Evolutionary conservation across 2,329 filamentous ascomycete genomes (phyloP).

Genomic region (Colletotrichum phormii): DNA sequence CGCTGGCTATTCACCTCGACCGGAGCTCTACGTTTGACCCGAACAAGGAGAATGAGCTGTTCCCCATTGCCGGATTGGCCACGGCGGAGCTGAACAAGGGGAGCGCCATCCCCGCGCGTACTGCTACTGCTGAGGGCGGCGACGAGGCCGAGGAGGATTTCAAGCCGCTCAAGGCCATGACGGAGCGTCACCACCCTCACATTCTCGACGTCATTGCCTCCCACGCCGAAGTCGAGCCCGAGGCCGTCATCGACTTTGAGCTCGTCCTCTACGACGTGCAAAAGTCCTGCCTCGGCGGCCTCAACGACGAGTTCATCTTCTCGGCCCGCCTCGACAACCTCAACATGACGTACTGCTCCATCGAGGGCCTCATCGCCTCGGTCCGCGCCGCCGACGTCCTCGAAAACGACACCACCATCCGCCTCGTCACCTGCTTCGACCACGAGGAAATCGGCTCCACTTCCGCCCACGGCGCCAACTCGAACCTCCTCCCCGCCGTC

Average conservation of each 20-base stretch:
- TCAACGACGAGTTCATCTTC: conserved; percentile 95
- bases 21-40: conserved; percentile 88
- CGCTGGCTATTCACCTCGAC: conserved; percentile 93
- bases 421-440: conserved; percentile 94
- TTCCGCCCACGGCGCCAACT: conserved; percentile 93
- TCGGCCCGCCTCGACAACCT: conserved; percentile 96
- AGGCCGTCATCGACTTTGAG: conserved; percentile 91
- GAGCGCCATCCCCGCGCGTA: conserved; percentile 47
- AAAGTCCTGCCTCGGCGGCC: conserved; percentile 86
- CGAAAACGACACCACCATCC: conserved; percentile 82
- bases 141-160: conserved; percentile 67
- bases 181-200: conserved; percentile 88
- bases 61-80: conserved; percentile 90
- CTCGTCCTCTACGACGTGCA: conserved; percentile 98
- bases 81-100: conserved; percentile 88
- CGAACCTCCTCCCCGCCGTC: conserved; percentile 88
- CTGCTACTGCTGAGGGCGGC: conserved; percentile 48
- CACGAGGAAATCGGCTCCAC: conserved; percentile 97
- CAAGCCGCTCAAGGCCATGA: conserved; percentile 80
- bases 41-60: conserved; percentile 97
- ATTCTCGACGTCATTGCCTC: conserved; percentile 87
- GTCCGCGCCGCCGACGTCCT: conserved; percentile 73
- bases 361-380: conserved; percentile 86
- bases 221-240: conserved; percentile 76
- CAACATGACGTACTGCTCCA: conserved; percentile 94